phyloP scores from a whole-genome alignment of 164 flowering plant genomes.

The Hamamelis virginiana region DNA sequence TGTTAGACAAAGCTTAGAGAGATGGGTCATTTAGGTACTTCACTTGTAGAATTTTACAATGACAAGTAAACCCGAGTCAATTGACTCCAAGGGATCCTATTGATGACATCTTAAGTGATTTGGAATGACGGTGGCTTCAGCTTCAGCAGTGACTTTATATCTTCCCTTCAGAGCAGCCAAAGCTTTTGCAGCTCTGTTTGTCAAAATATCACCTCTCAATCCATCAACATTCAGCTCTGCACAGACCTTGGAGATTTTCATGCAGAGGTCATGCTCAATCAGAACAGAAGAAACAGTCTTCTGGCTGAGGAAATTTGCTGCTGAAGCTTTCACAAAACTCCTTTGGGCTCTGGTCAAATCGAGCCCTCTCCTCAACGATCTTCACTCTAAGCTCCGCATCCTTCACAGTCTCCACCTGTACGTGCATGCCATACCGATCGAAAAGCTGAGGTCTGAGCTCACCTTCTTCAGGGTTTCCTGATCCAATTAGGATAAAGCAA shows the following conservation, averaged over 20 bases:
- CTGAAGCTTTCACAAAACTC: slow-evolving; percentile 84
- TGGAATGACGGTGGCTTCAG: slow-evolving; percentile 92
- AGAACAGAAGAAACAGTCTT: slow-evolving; percentile 61
- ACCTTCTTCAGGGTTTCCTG: slow-evolving; percentile 98
- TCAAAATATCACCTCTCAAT: slow-evolving; percentile 84
- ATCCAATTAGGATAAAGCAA: slow-evolving; percentile 87
- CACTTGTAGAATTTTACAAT: slow-evolving; percentile 90
- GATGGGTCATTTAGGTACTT: slow-evolving; percentile 15
- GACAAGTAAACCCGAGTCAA: slow-evolving; percentile 93
- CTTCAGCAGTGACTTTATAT: slow-evolving; percentile 76
- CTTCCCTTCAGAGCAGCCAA: slow-evolving; percentile 90
- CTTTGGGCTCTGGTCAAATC: slow-evolving; percentile 81
- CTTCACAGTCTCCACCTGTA: slow-evolving; percentile 95
- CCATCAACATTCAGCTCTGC: slow-evolving; percentile 94
- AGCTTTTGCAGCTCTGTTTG: slow-evolving; percentile 92
- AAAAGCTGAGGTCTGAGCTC: slow-evolving; percentile 97
- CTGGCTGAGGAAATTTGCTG: slow-evolving; percentile 76
- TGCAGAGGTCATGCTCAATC: slow-evolving; percentile 79
- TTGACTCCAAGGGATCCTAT: slow-evolving; percentile 95
- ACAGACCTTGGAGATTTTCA: slow-evolving; percentile 92
- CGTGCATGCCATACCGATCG: slow-evolving; percentile 98
- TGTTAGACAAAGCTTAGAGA: neutral
- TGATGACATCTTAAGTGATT: slow-evolving; percentile 93
- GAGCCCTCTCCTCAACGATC: slow-evolving; percentile 91
- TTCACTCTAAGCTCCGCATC: slow-evolving; percentile 96